Conservation (phyloP, 1,139 yeast species). For the Suhomyces panamericanus region DNA sequence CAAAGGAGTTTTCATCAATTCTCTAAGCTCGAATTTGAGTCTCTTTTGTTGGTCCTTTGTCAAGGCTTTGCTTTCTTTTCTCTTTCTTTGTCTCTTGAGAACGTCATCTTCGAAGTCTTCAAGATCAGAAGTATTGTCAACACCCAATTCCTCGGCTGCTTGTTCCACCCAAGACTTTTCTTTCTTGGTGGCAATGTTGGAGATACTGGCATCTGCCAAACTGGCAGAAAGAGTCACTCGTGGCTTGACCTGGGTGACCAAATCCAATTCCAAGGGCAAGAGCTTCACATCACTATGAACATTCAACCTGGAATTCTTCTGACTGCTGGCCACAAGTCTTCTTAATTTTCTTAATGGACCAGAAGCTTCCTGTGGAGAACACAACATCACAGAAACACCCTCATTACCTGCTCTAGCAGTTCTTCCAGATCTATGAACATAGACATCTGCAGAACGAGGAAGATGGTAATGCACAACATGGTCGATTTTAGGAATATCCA, state of each 20-base stretch:
- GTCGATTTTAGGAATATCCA: slow-evolving; percentile 87
- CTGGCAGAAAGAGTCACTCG: slow-evolving; percentile 69
- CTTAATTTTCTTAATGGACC: slow-evolving; percentile 82
- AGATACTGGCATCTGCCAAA: slow-evolving; percentile 70
- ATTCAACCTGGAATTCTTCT: slow-evolving; percentile 24
- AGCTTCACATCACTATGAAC: slow-evolving; percentile 61
- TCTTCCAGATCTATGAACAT: slow-evolving; percentile 95
- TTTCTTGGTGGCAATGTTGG: slow-evolving; percentile 60
- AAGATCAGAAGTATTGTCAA: slow-evolving; percentile 64
- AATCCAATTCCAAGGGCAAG: slow-evolving; percentile 75
- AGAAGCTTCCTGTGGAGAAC: slow-evolving; percentile 91
- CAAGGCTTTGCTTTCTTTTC: slow-evolving; percentile 57
- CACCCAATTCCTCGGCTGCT: slow-evolving; percentile 92
- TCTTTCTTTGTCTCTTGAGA: slow-evolving; percentile 60
- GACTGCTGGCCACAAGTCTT: slow-evolving; percentile 50
- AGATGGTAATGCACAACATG: slow-evolving; percentile 96
- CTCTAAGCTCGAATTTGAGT: slow-evolving; percentile 57
- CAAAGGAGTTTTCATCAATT: slow-evolving; percentile 57
- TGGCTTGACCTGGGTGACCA: slow-evolving; percentile 67
- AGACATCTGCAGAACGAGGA: slow-evolving; percentile 92
- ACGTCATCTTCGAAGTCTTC: slow-evolving; percentile 63
- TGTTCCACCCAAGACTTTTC: slow-evolving; percentile 81
- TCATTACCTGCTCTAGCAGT: slow-evolving; percentile 95
- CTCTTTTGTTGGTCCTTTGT: slow-evolving; percentile 49
- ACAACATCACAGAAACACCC: slow-evolving; percentile 90